These are phyloP conservation scores for Cladophialophora psammophila DNA, from an alignment of 2,329 filamentous ascomycete species.

Conservation along the genomic window DNA sequence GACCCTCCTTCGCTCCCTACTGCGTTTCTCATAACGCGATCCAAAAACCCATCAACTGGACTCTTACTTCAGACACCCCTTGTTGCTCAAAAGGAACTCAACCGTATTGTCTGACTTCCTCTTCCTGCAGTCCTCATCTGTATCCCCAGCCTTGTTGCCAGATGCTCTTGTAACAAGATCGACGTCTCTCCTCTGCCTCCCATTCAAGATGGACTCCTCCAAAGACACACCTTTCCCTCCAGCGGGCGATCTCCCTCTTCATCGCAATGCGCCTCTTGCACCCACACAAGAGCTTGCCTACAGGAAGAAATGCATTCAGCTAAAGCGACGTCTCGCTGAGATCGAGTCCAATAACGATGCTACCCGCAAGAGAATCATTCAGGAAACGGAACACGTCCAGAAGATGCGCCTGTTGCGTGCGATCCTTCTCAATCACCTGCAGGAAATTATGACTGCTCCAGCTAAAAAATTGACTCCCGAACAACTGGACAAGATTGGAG, in stretches of 20 bases:
- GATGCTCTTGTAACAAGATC: background rate
- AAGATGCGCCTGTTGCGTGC: conserved; percentile 90
- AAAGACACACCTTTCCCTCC: conserved; percentile 39
- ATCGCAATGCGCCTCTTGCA: conserved; percentile 61
- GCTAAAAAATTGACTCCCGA: conserved; percentile 77
- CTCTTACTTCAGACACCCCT: background rate
- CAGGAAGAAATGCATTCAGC: conserved; percentile 92
- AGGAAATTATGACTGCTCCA: conserved; percentile 56
- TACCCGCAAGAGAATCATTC: conserved; percentile 76
- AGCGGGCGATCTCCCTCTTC: conserved; percentile 35
- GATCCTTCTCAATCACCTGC: conserved; percentile 74
- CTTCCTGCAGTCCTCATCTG: background rate
- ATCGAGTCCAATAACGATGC: conserved; percentile 91
- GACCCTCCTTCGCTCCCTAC: background rate
- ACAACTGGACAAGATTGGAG: conserved; percentile 66
- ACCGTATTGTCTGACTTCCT: background rate
- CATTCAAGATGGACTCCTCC: conserved; percentile 35
- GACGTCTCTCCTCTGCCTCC: background rate
- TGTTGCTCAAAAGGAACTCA: background rate
- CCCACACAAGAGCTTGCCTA: conserved; percentile 96
- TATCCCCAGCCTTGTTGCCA: background rate
- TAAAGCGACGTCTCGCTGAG: conserved; percentile 89
- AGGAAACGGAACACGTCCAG: conserved; percentile 83
- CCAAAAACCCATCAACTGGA: background rate
- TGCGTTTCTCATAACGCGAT: background rate